phyloP scores from a whole-genome alignment of 129 eudicot species.

The Scalesia atractyloides region DNA sequence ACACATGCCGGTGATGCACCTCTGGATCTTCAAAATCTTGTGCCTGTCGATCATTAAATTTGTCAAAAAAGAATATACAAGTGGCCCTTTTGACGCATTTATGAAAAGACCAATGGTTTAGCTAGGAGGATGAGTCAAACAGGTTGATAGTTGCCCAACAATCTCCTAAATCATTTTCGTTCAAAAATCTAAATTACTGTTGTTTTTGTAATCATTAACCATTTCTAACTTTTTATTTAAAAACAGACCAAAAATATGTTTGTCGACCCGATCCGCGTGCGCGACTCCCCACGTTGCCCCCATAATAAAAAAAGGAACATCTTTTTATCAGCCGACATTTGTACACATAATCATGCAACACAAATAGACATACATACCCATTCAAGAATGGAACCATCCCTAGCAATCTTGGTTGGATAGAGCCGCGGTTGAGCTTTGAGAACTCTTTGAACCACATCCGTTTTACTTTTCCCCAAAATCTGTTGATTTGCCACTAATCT shows the following conservation, averaged over 20 bases:
- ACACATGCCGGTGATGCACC: slow-evolving; percentile 82
- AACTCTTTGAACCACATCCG: slow-evolving; percentile 57
- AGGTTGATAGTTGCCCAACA: neutral
- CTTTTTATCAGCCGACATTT: neutral
- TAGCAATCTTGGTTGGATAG: slow-evolving; percentile 60
- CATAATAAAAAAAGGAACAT: neutral
- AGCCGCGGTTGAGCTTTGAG: slow-evolving; percentile 72
- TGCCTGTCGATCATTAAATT: slow-evolving; percentile 44
- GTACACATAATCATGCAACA: slow-evolving; percentile 3
- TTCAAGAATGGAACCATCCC: slow-evolving; percentile 89
- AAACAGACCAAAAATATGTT: neutral
- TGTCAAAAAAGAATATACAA: neutral
- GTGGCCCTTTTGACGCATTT: neutral
- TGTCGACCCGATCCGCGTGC: neutral
- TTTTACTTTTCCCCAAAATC: slow-evolving; percentile 68
- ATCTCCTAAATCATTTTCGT: neutral
- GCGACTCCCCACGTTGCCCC: neutral
- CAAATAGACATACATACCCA: slow-evolving; percentile 51
- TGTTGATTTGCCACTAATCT: slow-evolving; percentile 15
- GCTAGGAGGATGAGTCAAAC: neutral
- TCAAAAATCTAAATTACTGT: neutral
- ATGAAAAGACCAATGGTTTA: neutral
- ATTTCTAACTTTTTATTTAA: neutral
- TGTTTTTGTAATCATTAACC: neutral
- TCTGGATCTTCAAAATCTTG: slow-evolving; percentile 85